phyloP scores from a whole-genome alignment of 805 yeast species.

The Schwanniomyces yamadae region DNA sequence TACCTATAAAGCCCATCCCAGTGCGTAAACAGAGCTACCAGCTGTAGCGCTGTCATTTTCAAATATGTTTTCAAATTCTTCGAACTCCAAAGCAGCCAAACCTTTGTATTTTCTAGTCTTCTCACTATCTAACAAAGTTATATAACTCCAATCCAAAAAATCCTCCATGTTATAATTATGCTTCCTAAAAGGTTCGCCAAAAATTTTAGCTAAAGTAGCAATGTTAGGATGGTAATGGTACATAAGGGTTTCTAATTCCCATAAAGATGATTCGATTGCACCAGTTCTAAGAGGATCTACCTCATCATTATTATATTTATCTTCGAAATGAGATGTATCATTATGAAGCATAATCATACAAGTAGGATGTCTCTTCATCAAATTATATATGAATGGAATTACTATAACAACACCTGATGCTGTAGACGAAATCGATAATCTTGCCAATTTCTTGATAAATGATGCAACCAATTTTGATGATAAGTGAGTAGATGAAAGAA shows the following conservation, averaged over 20 bases:
- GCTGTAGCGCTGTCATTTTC: conserved; percentile 14
- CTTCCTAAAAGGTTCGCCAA: conserved; percentile 86
- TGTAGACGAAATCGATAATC: conserved; percentile 72
- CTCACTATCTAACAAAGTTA: conserved; percentile 62
- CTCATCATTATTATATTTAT: conserved; percentile 67
- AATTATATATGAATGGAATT: conserved; percentile 88
- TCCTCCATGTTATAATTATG: conserved; percentile 88
- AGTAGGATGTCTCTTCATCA: conserved; percentile 87
- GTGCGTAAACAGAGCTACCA: conserved; percentile 15
- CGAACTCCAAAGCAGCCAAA: conserved; percentile 78
- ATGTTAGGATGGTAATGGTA: conserved; percentile 94
- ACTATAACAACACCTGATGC: conserved; percentile 87
- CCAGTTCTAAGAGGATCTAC: conserved; percentile 72
- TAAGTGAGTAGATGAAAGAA: conserved; percentile 82
- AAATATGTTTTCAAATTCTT: conserved; percentile 45
- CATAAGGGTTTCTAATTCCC: conserved; percentile 85
- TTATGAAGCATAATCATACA: conserved; percentile 88
- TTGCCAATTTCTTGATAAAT: conserved; percentile 77
- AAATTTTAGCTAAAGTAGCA: conserved; percentile 85
- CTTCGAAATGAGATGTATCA: conserved; percentile 40
- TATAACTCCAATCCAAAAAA: conserved; percentile 88
- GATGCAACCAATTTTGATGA: conserved; percentile 84
- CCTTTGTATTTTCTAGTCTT: conserved; percentile 61
- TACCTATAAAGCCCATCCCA: conserved; percentile 26
- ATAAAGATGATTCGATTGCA: conserved; percentile 82